Percentiles rank a stretch among this genome's conserved stretches.
These are phyloP conservation scores for Acanthamoeba pearcei DNA, from an alignment of 208 protist genomes.

Conservation along the genomic window DNA sequence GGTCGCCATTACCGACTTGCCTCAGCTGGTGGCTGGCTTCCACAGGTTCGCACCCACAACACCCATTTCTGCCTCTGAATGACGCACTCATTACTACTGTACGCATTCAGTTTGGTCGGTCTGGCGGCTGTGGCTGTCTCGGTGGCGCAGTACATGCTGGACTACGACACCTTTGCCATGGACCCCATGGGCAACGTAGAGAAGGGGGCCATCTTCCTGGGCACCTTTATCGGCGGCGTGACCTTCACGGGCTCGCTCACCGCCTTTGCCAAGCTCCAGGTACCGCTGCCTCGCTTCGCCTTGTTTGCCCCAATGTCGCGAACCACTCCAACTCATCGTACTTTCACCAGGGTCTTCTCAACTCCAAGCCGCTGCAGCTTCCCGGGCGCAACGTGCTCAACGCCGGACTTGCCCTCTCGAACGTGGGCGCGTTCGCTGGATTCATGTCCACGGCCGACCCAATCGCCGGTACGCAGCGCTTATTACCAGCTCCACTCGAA, in stretches of 20 bases:
- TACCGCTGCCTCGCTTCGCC: conserved; percentile 35
- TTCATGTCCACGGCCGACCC: conserved; percentile 77
- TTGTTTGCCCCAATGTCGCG: background rate
- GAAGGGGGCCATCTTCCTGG: conserved; percentile 86
- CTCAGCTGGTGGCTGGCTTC: conserved; percentile 89
- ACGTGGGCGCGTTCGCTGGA: conserved; percentile 71
- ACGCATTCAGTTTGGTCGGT: conserved; percentile 83
- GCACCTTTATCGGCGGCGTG: conserved; percentile 91
- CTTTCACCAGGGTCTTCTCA: conserved; percentile 73
- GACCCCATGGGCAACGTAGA: conserved; percentile 78
- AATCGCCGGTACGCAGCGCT: background rate
- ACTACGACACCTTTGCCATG: conserved; percentile 73
- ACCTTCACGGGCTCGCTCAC: conserved; percentile 94
- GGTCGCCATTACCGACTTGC: conserved; percentile 86
- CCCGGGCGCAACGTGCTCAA: conserved; percentile 88
- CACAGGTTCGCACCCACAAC: conserved; percentile 75
- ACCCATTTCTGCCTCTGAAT: background rate
- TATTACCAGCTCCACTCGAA: background rate
- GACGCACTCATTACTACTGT: too few relatives aligned
- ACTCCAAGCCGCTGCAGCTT: conserved; percentile 84
- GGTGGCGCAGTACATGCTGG: conserved; percentile 79
- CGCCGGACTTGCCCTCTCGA: conserved; percentile 72
- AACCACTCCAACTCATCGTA: background rate
- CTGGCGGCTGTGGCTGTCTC: conserved; percentile 82
- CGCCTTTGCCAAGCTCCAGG: conserved; percentile 93